phyloP scores from a whole-genome alignment of 164 flowering plant genomes.

The Chimonanthus salicifolius region DNA sequence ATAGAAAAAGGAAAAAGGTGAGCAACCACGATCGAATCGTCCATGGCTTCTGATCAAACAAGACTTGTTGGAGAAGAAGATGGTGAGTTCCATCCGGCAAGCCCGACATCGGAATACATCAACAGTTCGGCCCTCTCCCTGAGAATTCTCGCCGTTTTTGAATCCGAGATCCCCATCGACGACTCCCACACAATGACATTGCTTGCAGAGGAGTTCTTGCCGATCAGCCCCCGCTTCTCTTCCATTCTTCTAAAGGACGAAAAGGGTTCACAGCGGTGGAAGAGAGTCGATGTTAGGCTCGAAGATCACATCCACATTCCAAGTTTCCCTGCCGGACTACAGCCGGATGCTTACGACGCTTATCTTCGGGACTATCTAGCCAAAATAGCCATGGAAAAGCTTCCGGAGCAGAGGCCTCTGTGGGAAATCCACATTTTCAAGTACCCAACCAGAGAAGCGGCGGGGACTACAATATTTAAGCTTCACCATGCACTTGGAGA shows the following conservation, averaged over 20 bases:
- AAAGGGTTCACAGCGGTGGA: conserved; percentile 45
- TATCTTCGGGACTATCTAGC: conserved; percentile 35
- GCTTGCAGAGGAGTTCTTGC: not conserved
- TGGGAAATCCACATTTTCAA: conserved; percentile 60
- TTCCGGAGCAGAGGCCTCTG: conserved; percentile 37
- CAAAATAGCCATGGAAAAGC: conserved; percentile 25
- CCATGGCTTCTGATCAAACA: not conserved
- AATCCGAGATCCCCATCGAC: conserved; percentile 7
- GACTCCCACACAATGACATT: not conserved
- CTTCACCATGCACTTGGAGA: conserved; percentile 69
- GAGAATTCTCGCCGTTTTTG: not conserved
- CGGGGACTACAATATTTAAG: conserved; percentile 41
- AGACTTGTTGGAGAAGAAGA: not conserved
- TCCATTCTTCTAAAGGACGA: conserved; percentile 24
- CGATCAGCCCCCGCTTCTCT: conserved; percentile 6
- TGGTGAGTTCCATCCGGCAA: not conserved
- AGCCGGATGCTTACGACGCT: conserved; percentile 29
- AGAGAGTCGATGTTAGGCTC: conserved; percentile 42
- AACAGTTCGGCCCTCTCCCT: conserved; percentile 7
- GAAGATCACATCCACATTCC: conserved; percentile 46
- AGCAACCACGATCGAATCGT: no score
- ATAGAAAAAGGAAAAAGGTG: no score
- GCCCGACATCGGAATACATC: conserved; percentile 8
- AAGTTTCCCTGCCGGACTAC: conserved; percentile 22
- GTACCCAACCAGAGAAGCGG: conserved; percentile 53